These are phyloP conservation scores for Angomonas deanei DNA, from an alignment of 208 protist species.

Conservation along the genomic window DNA sequence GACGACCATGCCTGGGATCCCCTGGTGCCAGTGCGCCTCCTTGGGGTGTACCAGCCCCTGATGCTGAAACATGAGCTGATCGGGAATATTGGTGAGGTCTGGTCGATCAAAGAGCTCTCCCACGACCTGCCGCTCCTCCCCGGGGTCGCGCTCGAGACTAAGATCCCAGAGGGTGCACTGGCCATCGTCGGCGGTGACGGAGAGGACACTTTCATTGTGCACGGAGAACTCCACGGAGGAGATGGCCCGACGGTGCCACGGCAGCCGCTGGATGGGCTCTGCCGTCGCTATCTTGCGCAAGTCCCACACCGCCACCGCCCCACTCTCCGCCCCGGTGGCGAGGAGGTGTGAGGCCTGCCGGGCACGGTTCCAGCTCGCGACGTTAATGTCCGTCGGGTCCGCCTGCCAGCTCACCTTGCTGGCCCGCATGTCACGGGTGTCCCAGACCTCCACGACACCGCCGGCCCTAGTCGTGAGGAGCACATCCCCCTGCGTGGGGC, in stretches of 20 bases:
- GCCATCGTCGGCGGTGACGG: slow-evolving; percentile 90
- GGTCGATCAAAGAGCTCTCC: slow-evolving; percentile 69
- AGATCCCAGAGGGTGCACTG: slow-evolving; percentile 98
- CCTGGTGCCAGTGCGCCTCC: slow-evolving; percentile 97
- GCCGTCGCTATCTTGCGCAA: slow-evolving; percentile 80
- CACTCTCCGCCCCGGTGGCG: slow-evolving; percentile 96
- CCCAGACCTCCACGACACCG: slow-evolving; percentile 86
- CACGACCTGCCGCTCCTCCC: slow-evolving; percentile 85
- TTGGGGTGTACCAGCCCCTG: slow-evolving; percentile 95
- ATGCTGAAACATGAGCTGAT: slow-evolving; percentile 98
- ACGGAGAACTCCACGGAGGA: slow-evolving; percentile 97
- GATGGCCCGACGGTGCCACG: slow-evolving; percentile 92
- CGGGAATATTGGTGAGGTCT: slow-evolving; percentile 80
- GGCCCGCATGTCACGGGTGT: slow-evolving; percentile 84
- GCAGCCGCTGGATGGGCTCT: slow-evolving; percentile 82
- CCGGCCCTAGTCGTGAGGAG: slow-evolving; percentile 78
- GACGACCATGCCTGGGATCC: slow-evolving; percentile 94
- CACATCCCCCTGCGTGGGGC: slow-evolving; percentile 89
- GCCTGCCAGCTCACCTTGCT: slow-evolving; percentile 73
- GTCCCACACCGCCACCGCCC: slow-evolving; percentile 96
- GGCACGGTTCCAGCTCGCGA: slow-evolving; percentile 94
- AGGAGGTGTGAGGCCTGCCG: slow-evolving; percentile 91
- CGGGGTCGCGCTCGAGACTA: slow-evolving; percentile 94
- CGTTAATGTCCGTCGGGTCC: slow-evolving; percentile 95
- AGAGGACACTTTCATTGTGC: slow-evolving; percentile 93